Base-by-base conservation (phyloP, 306 rosid genomes). In the Fagus crenata region DNA sequence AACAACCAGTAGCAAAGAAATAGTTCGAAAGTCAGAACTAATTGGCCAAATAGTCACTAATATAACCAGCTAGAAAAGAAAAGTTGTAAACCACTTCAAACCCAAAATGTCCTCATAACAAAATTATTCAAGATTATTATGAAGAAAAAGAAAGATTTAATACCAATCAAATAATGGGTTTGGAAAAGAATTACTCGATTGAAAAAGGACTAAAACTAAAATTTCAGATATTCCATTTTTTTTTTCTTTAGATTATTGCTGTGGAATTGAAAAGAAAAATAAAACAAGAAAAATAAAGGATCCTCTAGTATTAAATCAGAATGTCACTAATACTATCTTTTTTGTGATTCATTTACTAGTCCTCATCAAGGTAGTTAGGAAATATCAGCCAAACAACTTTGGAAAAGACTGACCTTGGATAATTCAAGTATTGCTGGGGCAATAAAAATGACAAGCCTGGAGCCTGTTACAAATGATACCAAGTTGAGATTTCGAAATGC, bases 391-490 rank as follows among this genome's bases (percentile, higher is more conserved):
- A 6, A 78, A 64, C 46, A 65, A 56, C 53, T 74, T 41, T 15
- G 7, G 55, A 36, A 75, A 65, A 36, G 64, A 84, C 90, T 84
- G 61, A 90, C 97, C 98, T 86, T 72, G 98, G 96, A 82, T 92
- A 92, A 78, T 84, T 88, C 80, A 60, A 1, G 85, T 84, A 92
- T 75, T 90, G 96, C 81, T 71, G 80, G 0, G 98, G 98, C 87
- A 92, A 87, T 72, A 94, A 82, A 85, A 94, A 94, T 35, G 97
- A 90, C 75, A 94, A 79, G n/a, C 98, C 98, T 1, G 95, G 97
- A 59, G 98, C 96, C 98, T 92, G 92, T 84, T 70, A 70, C 65
- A 72, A 46, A 83, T 69, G 77, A 78, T 56, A 78, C 64, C 75
- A 79, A 77, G 59, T 75, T 84, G 78, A 77, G 74, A 71, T 69